A percentile compares a stretch with the other conserved stretches of the same genome.
phyloP scores from a whole-genome alignment of 805 yeast species.

The Ogataea polymorpha region DNA sequence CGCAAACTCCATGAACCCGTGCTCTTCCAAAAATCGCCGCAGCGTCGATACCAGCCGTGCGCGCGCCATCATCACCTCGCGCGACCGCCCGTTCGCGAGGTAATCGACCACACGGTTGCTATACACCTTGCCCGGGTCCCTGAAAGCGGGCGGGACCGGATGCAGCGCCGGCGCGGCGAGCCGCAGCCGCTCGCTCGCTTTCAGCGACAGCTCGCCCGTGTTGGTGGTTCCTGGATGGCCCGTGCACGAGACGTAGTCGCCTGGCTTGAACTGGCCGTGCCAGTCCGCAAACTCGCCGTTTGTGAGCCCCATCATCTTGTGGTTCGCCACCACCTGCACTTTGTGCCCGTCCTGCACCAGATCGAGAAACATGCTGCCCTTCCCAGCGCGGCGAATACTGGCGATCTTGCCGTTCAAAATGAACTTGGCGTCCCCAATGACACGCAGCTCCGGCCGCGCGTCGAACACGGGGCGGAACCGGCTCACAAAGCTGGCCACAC shows the following conservation, averaged over 20 bases:
- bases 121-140: slow-evolving; percentile 54
- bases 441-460: slow-evolving; percentile 21
- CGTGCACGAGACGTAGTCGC: slow-evolving; percentile 63
- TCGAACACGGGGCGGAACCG: slow-evolving; percentile 28
- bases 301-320: slow-evolving; percentile 41
- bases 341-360: slow-evolving; percentile 54
- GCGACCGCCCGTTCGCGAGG: slow-evolving; percentile 53
- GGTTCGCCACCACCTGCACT: slow-evolving; percentile 63
- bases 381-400: slow-evolving; percentile 62
- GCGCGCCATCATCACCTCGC: slow-evolving; percentile 47
- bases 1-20: slow-evolving; percentile 73
- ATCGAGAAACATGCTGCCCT: slow-evolving; percentile 68
- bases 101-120: slow-evolving; percentile 73
- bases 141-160: slow-evolving; percentile 64
- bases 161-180: slow-evolving; percentile 68
- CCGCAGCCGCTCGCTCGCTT: slow-evolving; percentile 45
- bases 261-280: slow-evolving; percentile 52
- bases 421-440: slow-evolving; percentile 20
- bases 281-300: slow-evolving; percentile 39
- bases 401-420: slow-evolving; percentile 55
- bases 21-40: slow-evolving; percentile 51
- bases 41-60: slow-evolving; percentile 53
- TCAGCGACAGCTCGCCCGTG: slow-evolving; percentile 74
- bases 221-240: slow-evolving; percentile 78
- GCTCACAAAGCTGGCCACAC: slow-evolving; percentile 40